phyloP scores from a whole-genome alignment of 495 filamentous ascomycete species.

The Jackrogersella multiformis region DNA sequence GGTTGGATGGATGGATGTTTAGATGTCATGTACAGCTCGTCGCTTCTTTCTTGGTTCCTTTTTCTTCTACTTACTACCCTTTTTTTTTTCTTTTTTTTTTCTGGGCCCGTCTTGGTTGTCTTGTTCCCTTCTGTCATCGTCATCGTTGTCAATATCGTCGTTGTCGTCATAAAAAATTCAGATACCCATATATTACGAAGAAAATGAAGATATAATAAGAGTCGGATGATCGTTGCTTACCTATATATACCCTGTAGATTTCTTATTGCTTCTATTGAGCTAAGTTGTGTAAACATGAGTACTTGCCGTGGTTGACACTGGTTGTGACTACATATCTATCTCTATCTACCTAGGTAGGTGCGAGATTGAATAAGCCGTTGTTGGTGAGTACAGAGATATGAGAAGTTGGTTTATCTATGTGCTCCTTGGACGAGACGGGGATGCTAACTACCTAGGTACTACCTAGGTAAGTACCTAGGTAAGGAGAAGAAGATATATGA shows the following conservation, averaged over 20 bases:
- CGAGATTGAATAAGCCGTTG: not conserved
- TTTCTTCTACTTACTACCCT: not conserved
- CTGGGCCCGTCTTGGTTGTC: too few relatives aligned
- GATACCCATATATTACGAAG: slow-evolving; percentile 28
- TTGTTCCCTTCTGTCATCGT: not conserved
- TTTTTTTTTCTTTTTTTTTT: not conserved
- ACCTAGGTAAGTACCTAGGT: too few relatives aligned
- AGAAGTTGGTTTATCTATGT: too few relatives aligned
- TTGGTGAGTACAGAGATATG: too few relatives aligned
- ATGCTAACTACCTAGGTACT: too few relatives aligned
- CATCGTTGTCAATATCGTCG: not conserved
- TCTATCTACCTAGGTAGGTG: not conserved
- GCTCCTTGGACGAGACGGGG: too few relatives aligned
- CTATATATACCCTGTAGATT: slow-evolving; percentile 39
- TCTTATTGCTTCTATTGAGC: slow-evolving; percentile 3
- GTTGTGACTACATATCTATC: too few relatives aligned
- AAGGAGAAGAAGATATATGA: too few relatives aligned
- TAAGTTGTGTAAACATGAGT: not conserved
- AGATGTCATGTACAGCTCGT: slow-evolving; percentile 24
- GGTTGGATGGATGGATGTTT: slow-evolving; percentile 3
- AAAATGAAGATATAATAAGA: not conserved
- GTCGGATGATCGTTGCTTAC: not conserved
- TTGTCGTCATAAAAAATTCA: slow-evolving; percentile 20
- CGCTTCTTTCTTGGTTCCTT: slow-evolving; percentile 7
- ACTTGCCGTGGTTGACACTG: too few relatives aligned